Evolutionary conservation across 2,329 filamentous ascomycete species (phyloP).

Genomic region (Fusarium veterinarium): DNA sequence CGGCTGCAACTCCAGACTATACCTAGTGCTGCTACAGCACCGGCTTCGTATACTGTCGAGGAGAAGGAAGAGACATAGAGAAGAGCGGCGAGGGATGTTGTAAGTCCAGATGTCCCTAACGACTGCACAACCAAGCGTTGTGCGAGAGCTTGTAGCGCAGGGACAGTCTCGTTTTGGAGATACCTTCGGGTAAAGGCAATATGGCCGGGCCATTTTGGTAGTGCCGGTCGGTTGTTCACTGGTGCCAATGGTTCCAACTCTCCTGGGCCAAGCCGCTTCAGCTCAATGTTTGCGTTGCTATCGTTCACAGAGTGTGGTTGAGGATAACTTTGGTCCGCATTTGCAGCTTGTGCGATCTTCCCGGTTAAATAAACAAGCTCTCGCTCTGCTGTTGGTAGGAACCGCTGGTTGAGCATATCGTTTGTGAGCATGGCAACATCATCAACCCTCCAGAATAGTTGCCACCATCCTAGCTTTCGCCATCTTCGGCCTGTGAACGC

Average conservation of each 20-base stretch:
- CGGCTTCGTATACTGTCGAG: conserved; percentile 68
- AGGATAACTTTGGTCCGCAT: conserved; percentile 46
- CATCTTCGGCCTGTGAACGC: conserved; percentile 82
- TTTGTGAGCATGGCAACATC: conserved; percentile 87
- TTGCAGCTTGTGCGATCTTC: conserved; percentile 68
- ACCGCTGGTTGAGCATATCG: conserved; percentile 80
- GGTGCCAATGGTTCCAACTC: conserved; percentile 44
- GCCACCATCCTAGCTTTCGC: conserved; percentile 91
- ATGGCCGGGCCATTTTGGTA: conserved; percentile 75
- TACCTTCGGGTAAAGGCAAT: conserved; percentile 78
- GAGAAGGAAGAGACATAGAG: conserved; percentile 67
- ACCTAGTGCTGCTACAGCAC: conserved; percentile 70
- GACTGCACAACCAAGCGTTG: conserved; percentile 82
- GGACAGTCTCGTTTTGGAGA: conserved; percentile 74
- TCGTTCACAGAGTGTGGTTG: conserved; percentile 49
- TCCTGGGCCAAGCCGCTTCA: conserved; percentile 39
- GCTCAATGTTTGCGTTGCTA: background rate
- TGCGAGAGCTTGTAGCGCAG: conserved; percentile 76
- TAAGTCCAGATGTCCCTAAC: conserved; percentile 75
- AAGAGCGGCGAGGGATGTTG: conserved; percentile 64
- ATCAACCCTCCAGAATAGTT: conserved; percentile 93
- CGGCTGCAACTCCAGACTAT: conserved; percentile 68
- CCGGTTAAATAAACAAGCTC: conserved; percentile 87
- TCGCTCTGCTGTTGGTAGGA: conserved; percentile 82
- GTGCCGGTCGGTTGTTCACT: conserved; percentile 29